These are phyloP conservation scores for Phytophthora podocarpi DNA, from an alignment of 352 stramenopile species.

Conservation along the genomic window DNA sequence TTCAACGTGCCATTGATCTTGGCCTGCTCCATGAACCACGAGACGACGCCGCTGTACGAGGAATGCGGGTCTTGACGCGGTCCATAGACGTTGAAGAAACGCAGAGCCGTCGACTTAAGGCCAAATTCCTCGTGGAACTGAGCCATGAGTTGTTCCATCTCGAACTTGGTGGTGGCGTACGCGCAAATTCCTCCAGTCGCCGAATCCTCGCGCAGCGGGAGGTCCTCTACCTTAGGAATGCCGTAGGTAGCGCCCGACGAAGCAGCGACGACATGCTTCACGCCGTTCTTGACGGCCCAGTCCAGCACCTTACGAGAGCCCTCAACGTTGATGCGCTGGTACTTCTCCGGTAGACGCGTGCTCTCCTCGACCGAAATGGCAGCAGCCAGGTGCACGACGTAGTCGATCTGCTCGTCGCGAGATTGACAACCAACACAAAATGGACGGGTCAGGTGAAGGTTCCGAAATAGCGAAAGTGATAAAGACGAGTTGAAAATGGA, in stretches of 20 bases:
- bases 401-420: slow-evolving; percentile 83
- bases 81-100: slow-evolving; percentile 89
- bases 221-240: slow-evolving; percentile 58
- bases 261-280: slow-evolving; percentile 81
- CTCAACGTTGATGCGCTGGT: slow-evolving; percentile 86
- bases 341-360: slow-evolving; percentile 82
- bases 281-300: slow-evolving; percentile 71
- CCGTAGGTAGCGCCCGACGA: slow-evolving; percentile 84
- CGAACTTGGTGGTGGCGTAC: slow-evolving; percentile 85
- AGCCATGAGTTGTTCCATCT: slow-evolving; percentile 84
- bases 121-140: slow-evolving; percentile 71
- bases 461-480: slow-evolving; percentile 12
- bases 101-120: slow-evolving; percentile 76
- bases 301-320: slow-evolving; percentile 83
- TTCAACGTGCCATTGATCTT: slow-evolving; percentile 85
- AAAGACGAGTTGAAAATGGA: neutral
- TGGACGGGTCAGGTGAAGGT: slow-evolving; percentile 18
- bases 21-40: slow-evolving; percentile 89
- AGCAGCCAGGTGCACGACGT: slow-evolving; percentile 82
- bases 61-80: slow-evolving; percentile 83
- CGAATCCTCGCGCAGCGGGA: slow-evolving; percentile 73
- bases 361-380: slow-evolving; percentile 89
- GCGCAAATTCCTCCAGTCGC: slow-evolving; percentile 80
- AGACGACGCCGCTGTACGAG: slow-evolving; percentile 84
- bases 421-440: slow-evolving; percentile 7